A percentile compares a stretch with the other conserved stretches of the same genome.
Conservation (phyloP, 306 rosid genomes). For the Fragaria iinumae region DNA sequence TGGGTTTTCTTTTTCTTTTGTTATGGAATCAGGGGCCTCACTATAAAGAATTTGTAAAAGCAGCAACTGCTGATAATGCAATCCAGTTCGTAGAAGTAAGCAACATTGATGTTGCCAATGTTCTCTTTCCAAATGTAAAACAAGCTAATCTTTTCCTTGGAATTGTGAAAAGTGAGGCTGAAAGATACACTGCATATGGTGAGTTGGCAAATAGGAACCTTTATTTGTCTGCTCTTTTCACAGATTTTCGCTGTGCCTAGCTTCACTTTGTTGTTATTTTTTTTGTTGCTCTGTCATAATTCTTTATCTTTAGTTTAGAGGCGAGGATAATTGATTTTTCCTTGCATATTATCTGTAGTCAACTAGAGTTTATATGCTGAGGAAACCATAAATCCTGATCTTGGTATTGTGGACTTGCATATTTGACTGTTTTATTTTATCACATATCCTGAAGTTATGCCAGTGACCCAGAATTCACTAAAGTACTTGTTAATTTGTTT, state of each 20-base stretch:
- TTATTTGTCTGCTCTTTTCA: neutral
- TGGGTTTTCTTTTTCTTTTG: constrained; percentile 6
- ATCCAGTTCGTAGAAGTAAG: constrained; percentile 73
- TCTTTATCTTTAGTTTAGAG: neutral
- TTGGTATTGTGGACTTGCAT: neutral
- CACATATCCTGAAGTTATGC: neutral
- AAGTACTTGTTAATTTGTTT: constrained; percentile 14
- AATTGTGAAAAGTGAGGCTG: constrained; percentile 78
- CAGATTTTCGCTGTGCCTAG: neutral
- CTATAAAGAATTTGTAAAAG: constrained; percentile 65
- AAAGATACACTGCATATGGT: constrained; percentile 80
- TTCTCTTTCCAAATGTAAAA: constrained; percentile 63
- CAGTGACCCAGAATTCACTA: constrained; percentile 14
- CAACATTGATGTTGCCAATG: constrained; percentile 54
- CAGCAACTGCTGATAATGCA: constrained; percentile 74
- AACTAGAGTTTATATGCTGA: constrained; percentile 16
- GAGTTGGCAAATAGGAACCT: constrained; percentile 34
- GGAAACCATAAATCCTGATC: neutral
- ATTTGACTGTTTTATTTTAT: constrained; percentile 13
- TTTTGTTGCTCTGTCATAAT: neutral
- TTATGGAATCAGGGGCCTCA: constrained; percentile 54
- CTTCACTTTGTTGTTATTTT: neutral
- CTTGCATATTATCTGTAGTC: constrained; percentile 2
- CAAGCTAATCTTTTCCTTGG: constrained; percentile 54
- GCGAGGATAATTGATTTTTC: constrained; percentile 11